A percentile compares a stretch with the other conserved stretches of the same genome.
Evolutionary conservation across 2,329 filamentous ascomycete species (phyloP).

Genomic region (Ceratocystis lukuohia): DNA sequence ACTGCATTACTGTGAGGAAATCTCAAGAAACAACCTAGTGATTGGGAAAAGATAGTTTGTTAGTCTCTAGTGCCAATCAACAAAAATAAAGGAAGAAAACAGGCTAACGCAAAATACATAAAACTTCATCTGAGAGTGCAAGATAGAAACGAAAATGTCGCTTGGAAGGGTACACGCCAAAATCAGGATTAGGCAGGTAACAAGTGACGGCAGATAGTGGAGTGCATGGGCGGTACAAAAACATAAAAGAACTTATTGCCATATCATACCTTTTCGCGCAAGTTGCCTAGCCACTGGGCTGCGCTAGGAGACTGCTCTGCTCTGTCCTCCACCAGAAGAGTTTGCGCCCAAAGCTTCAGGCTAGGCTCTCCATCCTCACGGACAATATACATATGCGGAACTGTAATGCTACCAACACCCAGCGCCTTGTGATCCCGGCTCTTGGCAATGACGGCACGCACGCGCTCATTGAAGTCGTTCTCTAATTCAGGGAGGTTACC

Average conservation of each 20-base stretch:
- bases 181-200: not conserved
- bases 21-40: constrained; percentile 17
- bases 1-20: not conserved
- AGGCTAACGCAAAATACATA: not conserved
- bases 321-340: constrained; percentile 83
- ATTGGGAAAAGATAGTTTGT: not conserved
- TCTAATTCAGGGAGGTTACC: constrained; percentile 73
- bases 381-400: constrained; percentile 85
- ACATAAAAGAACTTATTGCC: not conserved
- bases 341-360: constrained; percentile 92
- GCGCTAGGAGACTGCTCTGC: constrained; percentile 89
- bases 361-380: constrained; percentile 93
- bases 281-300: constrained; percentile 78
- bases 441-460: constrained; percentile 83
- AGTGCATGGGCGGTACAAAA: not conserved
- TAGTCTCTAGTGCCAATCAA: not conserved
- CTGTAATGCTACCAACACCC: constrained; percentile 82
- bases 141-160: not conserved
- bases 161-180: not conserved
- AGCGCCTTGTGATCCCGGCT: constrained; percentile 74
- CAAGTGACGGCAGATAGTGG: not conserved
- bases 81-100: not conserved
- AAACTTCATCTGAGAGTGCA: not conserved
- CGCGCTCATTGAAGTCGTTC: constrained; percentile 90
- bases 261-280: constrained; percentile 75